These are phyloP conservation scores for Protea cynaroides DNA, from an alignment of 164 flowering plant species.

Conservation along the genomic window DNA sequence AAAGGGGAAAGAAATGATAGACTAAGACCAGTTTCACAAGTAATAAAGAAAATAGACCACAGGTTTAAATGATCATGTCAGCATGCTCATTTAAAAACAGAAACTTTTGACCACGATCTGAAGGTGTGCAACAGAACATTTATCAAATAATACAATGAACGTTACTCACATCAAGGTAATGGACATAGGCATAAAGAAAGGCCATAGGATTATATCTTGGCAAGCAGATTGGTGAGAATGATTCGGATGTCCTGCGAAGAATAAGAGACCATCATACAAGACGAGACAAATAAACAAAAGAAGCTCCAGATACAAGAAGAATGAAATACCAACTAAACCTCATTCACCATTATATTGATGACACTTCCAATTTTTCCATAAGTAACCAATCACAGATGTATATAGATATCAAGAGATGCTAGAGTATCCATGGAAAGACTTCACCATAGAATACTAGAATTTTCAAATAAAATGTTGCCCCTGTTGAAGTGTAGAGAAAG, in stretches of 20 bases:
- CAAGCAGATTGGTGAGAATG: conserved; percentile 95
- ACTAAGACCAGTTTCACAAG: too few species aligned
- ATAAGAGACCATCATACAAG: conserved; percentile 9
- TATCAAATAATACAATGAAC: neutral
- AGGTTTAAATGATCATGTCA: neutral
- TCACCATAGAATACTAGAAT: neutral
- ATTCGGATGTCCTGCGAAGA: conserved; percentile 93
- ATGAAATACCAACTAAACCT: neutral
- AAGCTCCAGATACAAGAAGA: neutral
- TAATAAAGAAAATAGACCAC: neutral
- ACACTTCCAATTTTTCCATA: neutral
- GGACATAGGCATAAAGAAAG: conserved; percentile 88
- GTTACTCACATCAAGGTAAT: conserved; percentile 87
- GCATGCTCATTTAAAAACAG: neutral
- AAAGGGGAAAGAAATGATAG: neutral
- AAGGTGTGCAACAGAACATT: neutral
- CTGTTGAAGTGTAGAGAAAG: too few species aligned
- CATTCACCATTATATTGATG: neutral
- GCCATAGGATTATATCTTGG: conserved; percentile 99
- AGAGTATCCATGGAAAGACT: neutral
- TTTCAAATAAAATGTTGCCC: neutral
- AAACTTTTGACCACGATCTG: neutral
- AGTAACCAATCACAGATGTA: too few species aligned
- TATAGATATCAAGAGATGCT: too few species aligned
- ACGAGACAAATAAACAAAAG: neutral